Evolutionary conservation across 805 yeast species (phyloP).

Genomic region (Teunomyces stri): DNA sequence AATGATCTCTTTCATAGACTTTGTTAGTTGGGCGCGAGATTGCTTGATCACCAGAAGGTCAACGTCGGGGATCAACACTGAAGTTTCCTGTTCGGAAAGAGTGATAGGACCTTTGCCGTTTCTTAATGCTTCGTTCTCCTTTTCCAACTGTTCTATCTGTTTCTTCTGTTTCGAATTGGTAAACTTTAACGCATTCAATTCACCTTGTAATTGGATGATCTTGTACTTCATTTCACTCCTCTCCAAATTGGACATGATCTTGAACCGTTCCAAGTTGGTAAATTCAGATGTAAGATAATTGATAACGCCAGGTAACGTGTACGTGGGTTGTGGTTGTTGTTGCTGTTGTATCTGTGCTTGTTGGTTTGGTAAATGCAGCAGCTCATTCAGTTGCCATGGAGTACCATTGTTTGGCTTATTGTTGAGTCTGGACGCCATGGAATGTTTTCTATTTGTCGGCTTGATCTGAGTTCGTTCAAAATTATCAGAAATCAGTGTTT

Average conservation of each 20-base stretch:
- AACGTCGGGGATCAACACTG: constrained; percentile 27
- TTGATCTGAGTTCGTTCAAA: neutral
- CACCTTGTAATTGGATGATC: constrained; percentile 52
- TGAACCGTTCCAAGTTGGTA: constrained; percentile 40
- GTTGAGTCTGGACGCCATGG: constrained; percentile 4
- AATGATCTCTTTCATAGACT: constrained; percentile 36
- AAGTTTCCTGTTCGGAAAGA: neutral
- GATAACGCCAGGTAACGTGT: constrained; percentile 58
- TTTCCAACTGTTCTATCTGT: constrained; percentile 39
- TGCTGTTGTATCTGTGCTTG: neutral
- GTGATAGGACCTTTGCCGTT: neutral
- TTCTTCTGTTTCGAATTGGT: constrained; percentile 40
- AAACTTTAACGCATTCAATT: constrained; percentile 43
- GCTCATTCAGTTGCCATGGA: constrained; percentile 6
- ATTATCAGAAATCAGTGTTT: neutral
- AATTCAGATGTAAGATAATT: constrained; percentile 59
- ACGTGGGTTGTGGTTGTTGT: constrained; percentile 22
- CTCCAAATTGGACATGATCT: constrained; percentile 53
- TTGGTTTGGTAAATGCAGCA: constrained; percentile 9
- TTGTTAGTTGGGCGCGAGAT: constrained; percentile 31
- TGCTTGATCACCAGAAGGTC: constrained; percentile 32
- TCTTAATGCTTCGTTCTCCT: constrained; percentile 13
- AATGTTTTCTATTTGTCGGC: neutral
- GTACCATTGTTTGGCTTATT: constrained; percentile 2
- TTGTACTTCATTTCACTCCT: constrained; percentile 50